phyloP scores from a whole-genome alignment of 192 early-diverging fungal genomes.

The Dimargaris cristalligena region DNA sequence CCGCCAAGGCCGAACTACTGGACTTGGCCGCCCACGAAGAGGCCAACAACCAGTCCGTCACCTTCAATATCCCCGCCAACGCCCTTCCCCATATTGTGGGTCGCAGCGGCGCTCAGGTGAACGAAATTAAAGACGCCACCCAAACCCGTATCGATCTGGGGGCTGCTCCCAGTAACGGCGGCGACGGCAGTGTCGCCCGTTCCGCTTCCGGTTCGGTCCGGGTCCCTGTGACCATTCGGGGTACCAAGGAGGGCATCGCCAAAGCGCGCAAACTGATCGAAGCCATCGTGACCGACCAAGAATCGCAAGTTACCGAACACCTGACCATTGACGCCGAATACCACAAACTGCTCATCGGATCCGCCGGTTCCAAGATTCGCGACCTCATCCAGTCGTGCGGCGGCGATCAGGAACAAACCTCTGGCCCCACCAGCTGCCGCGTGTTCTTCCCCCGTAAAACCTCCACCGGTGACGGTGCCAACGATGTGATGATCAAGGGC shows the following conservation, averaged over 20 bases:
- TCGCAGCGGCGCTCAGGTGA: slow-evolving; percentile 44
- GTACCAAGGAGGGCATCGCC: slow-evolving; percentile 35
- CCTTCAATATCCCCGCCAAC: slow-evolving; percentile 43
- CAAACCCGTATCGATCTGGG: slow-evolving; percentile 60
- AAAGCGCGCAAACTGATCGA: slow-evolving; percentile 38
- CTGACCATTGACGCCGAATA: slow-evolving; percentile 32
- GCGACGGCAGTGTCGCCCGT: too few species aligned
- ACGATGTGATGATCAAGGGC: slow-evolving; percentile 44
- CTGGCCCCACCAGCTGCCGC: slow-evolving; percentile 28
- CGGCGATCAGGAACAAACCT: slow-evolving; percentile 32
- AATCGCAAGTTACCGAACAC: slow-evolving; percentile 30
- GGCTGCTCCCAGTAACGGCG: slow-evolving; percentile 15
- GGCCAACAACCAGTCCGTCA: slow-evolving; percentile 47
- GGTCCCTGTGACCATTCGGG: slow-evolving; percentile 29
- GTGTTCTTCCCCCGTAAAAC: slow-evolving; percentile 39
- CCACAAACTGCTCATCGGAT: slow-evolving; percentile 51
- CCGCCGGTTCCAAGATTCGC: slow-evolving; percentile 40
- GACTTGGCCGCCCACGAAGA: slow-evolving; percentile 70
- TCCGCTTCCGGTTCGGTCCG: too few species aligned
- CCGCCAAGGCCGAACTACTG: slow-evolving; percentile 65
- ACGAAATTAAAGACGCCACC: slow-evolving; percentile 54
- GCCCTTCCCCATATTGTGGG: slow-evolving; percentile 66
- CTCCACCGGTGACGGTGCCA: slow-evolving; percentile 18
- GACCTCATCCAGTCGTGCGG: slow-evolving; percentile 40
- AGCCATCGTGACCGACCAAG: slow-evolving; percentile 39